Evolutionary conservation across 495 filamentous ascomycete species (phyloP), one percentile per base, ranked within the genome.

Genomic region (Tuber brumale): DNA sequence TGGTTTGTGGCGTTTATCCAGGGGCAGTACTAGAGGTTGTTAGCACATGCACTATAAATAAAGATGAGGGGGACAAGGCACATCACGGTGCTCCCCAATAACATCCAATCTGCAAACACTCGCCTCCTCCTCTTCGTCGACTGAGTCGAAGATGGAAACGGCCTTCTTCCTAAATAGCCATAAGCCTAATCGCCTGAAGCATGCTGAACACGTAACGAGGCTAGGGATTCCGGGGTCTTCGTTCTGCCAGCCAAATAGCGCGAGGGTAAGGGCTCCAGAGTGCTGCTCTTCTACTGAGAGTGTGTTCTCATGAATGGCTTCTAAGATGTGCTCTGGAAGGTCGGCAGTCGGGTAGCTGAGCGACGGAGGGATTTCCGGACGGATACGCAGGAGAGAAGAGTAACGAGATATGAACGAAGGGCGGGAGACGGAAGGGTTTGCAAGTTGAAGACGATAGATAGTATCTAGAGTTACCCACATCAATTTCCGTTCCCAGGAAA

Each of bases 211-310:
- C 0, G 89, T 90, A 23, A 90, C 90, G n/a, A 93, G 85, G 70
- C 90, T 92, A 4, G 90, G 87, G 75, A 90, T 87, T 31, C 88
- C 87, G 44, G 88, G 87, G 81, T 93, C 90, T 39, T 91, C 88
- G 69, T 89, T 89, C 78, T 92, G 89, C 96, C 95, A 99, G 75
- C 95, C 95, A 74, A 94, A 91, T 21, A 97, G 84, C 3, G 94
- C 92, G 69, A 98, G 87, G 14, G 88, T 84, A 27, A 97, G 86
- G 23, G 95, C 93, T 46, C 87, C 84, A 1, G 75, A 70, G 70
- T 83, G 76, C 46, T 79, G 71, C 14, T 66, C 57, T 66, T 66
- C 57, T 16, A 66, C 27, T 12, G 16, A 19, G 31, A 66, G 27
- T 0, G 57, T 35, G 57, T 66, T 66, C 14, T 66, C 27, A 3